Percentiles rank a stretch among this genome's conserved stretches.
Conservation (phyloP, 1,284 basidiomycete species). For the Porodaedalea pini region DNA sequence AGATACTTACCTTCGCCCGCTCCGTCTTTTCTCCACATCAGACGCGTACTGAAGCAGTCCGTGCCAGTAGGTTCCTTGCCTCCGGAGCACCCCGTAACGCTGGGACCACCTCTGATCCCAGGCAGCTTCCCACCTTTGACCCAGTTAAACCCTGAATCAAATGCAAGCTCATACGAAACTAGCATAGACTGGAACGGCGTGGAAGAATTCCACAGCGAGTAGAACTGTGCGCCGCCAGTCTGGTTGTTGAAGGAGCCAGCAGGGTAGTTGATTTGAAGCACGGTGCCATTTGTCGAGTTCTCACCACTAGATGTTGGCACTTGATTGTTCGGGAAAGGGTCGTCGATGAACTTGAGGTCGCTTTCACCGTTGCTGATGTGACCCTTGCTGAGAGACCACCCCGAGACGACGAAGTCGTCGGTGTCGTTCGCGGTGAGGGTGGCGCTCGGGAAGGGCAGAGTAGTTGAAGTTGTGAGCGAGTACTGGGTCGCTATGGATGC, state of each 20-base stretch:
- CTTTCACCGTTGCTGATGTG: conserved; percentile 53
- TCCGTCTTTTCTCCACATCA: conserved; percentile 44
- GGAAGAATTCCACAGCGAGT: conserved; percentile 58
- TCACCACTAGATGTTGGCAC: conserved; percentile 33
- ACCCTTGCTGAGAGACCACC: conserved; percentile 60
- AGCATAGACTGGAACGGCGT: conserved; percentile 58
- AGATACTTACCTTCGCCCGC: conserved; percentile 38
- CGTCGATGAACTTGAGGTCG: conserved; percentile 58
- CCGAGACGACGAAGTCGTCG: conserved; percentile 48
- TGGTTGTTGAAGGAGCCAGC: conserved; percentile 55
- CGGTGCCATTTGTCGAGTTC: conserved; percentile 42
- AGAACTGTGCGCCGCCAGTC: conserved; percentile 63
- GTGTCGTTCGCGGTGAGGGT: conserved; percentile 51
- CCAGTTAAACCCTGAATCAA: conserved; percentile 51
- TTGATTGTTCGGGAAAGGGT: conserved; percentile 57
- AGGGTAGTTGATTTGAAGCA: conserved; percentile 63
- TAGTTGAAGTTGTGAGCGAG: conserved; percentile 57
- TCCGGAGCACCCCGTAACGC: conserved; percentile 38
- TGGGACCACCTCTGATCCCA: conserved; percentile 42
- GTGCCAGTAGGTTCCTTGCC: conserved; percentile 38
- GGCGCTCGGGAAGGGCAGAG: conserved; percentile 62
- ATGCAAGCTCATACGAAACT: conserved; percentile 68
- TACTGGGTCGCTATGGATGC: conserved; percentile 50
- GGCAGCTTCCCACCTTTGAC: conserved; percentile 48
- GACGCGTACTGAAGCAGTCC: conserved; percentile 43